A percentile compares a stretch with the other conserved stretches of the same genome.
Conservation (phyloP, 192 early-diverging fungal species). For the Cladochytrium replicatum region DNA sequence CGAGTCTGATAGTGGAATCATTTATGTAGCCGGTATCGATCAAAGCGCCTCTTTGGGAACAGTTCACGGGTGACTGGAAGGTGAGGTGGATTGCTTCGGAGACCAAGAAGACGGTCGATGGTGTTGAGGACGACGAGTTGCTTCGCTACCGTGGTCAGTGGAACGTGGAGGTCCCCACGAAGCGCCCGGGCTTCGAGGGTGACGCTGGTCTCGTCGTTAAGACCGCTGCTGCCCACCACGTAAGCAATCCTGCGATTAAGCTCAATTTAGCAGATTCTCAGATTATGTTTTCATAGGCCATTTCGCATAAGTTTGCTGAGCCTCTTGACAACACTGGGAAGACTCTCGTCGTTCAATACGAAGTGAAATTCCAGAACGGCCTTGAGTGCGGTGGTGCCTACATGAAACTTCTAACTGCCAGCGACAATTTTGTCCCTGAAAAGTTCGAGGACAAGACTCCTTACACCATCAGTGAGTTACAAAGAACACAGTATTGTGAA, state of each 20-base stretch:
- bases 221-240: slow-evolving; percentile 72
- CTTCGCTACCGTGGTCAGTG: slow-evolving; percentile 64
- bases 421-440: slow-evolving; percentile 47
- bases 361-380: slow-evolving; percentile 81
- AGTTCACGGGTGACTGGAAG: slow-evolving; percentile 49
- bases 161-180: slow-evolving; percentile 61
- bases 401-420: slow-evolving; percentile 71
- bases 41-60: slow-evolving; percentile 61
- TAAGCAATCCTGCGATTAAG: slow-evolving; percentile 14
- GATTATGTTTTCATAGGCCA: slow-evolving; percentile 38
- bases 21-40: slow-evolving; percentile 57
- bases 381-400: slow-evolving; percentile 91
- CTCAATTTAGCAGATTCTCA: background rate
- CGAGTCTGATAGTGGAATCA: too few species aligned
- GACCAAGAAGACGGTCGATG: slow-evolving; percentile 62
- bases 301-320: slow-evolving; percentile 59
- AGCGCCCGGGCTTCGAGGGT: slow-evolving; percentile 39
- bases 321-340: slow-evolving; percentile 66
- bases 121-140: slow-evolving; percentile 57
- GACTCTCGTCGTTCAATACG: slow-evolving; percentile 73
- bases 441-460: slow-evolving; percentile 76
- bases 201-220: slow-evolving; percentile 76
- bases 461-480: slow-evolving; percentile 59
- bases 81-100: slow-evolving; percentile 58
- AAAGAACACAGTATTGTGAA: slow-evolving; percentile 3